Base-by-base conservation (phyloP, 805 yeast species). In the Starmera pachycereana region DNA sequence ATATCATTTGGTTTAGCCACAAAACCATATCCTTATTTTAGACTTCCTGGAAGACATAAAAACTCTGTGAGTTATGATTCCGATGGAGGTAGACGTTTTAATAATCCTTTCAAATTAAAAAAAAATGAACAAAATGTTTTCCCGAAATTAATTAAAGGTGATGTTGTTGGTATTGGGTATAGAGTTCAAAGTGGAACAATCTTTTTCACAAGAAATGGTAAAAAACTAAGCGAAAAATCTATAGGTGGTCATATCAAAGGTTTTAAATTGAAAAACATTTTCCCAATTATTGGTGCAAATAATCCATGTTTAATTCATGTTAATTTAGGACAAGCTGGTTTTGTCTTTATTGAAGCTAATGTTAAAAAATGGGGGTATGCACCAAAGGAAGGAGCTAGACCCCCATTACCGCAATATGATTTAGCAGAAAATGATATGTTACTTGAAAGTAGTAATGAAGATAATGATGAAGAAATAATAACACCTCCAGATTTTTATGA, bases 351-450 rank as follows among this genome's bases (percentile, higher is more conserved):
- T 37, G 94, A 84, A 54, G 94, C 81, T 0, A 84, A 84, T 57
- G 89, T 84, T 12, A 83, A 84, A 52, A 83, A 81, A 56, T 84
- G 90, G 85, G 88, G 88, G 10, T 81, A 79, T 58, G 94, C 79
- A 3, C 90, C 92, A 3, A 69, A 81, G 32, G 84, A 81, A 48
- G 98, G 97, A 2, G 74, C 71, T 37, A 81, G 88, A 43, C 81
- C 94, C 4, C 95, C 97, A 6, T 96, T 97, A 3, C 98, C 98
- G 1, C 81, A 92, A 9, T 90, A 90, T 61, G 84, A 85, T 37
- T 76, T 79, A 42, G 88, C 79, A 52, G 77, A 75, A 35, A 78
- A 78, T 36, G 96, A 89, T 56, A 76, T 88, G 4, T 60, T 90
- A 40, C 62, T 90, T 27, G 96, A 83, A 52, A 61, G 80, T 37